Evolutionary conservation across 495 filamentous ascomycete species (phyloP), one percentile per base, ranked within the genome.

Genomic region (Oidiodendron maius): DNA sequence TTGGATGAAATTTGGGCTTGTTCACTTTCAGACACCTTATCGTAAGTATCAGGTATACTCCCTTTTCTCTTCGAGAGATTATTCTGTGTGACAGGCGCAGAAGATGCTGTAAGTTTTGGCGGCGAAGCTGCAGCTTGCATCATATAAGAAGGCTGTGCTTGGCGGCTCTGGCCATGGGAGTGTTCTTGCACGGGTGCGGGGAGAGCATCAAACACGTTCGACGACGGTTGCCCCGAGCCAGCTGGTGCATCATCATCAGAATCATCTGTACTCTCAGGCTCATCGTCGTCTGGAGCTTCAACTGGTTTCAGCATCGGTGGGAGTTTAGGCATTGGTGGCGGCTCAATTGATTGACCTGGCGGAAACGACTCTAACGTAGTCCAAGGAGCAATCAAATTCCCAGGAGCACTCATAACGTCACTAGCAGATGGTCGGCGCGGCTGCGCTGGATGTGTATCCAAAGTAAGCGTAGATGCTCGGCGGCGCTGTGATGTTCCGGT

Each of bases 1-100:
- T 51, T 28, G 21, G 61, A 44, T 46, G 58, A 52, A 25, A n/a
- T n/a, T n/a, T n/a, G n/a, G 28, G 40, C 35, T 25, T 20, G n/a
- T 0, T 17, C 28, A 15, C 44, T 46, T 4, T 43, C 16, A 21
- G 25, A 13, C 18, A 16, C 22, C n/a, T n/a, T n/a, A n/a, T n/a
- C n/a, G 37, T 4, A 2, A 4, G 4, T 37, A 4, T 37, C 5
- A 37, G n/a, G 35, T 4, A 4, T 5, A n/a, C n/a, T n/a, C n/a
- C n/a, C n/a, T n/a, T n/a, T n/a, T n/a, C n/a, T n/a, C n/a, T n/a
- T n/a, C n/a, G n/a, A n/a, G n/a, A n/a, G n/a, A n/a, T n/a, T n/a
- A n/a, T n/a, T n/a, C n/a, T n/a, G n/a, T n/a, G n/a, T n/a, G n/a
- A n/a, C n/a, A n/a, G n/a, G n/a, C n/a, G n/a, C n/a, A n/a, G n/a